Evolutionary conservation across 805 yeast species (phyloP), one percentile per base, ranked within the genome.

Genomic region (Kuraishia molischiana): DNA sequence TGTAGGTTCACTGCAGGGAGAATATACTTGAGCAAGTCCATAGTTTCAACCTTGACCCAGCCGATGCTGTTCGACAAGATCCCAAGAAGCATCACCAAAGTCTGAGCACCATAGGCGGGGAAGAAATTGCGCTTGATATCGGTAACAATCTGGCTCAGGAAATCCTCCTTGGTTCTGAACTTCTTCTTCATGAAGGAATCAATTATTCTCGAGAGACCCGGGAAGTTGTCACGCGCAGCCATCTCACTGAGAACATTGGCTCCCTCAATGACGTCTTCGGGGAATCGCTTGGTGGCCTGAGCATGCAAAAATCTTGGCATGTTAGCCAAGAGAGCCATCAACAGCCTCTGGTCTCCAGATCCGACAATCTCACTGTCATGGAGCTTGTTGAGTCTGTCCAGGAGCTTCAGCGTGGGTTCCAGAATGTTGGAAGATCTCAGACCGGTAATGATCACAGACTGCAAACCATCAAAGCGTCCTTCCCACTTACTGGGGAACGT

Each of bases 401-500:
- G 57, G 30, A 90, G 71, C 41, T 72, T 73, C 48, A 86, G 62
- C 1, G 95, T 73, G 10, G 84, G 77, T 8, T 85, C 94, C 63
- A 79, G 83, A 0, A 96, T 74, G 36, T 77, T 74, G 1, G 87
- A 65, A 0, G 97, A 87, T 38, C 95, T 62, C 40, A 94, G 61
- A 0, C 99, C 99, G 34, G 77, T 74, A 71, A 86, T 64, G 0
- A 89, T 76, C 15, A 82, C 68, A 33, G 73, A 79, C 49, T 87
- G 95, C 5, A 92, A 62, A 0, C 97, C 97, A 50, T 81, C 90
- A 56, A 87, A 92, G 40, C 78, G 72, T 1, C 97, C 95, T 52
- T 89, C 95, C 98, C 97, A 92, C 41, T 84, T 81, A 0, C 92
- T 78, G 0, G 99, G 99, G 53, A 89, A 92, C 0, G 92, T 83